Evolutionary conservation across 768 basidiomycete species (phyloP).

Genomic region (Galerina sulciceps): DNA sequence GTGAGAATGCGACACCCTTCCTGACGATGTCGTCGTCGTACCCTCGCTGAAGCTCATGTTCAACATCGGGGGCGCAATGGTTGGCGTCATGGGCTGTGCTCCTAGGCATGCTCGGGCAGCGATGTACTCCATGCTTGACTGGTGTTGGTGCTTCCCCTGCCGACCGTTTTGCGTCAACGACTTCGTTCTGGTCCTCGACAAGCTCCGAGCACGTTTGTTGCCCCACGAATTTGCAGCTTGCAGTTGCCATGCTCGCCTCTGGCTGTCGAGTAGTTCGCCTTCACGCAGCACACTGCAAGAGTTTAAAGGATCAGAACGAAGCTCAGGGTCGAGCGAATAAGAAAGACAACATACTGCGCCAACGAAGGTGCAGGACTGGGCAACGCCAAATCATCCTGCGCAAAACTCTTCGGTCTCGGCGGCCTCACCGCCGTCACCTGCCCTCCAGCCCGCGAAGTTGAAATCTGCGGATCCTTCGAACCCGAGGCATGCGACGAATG

Average conservation of each 20-base stretch:
- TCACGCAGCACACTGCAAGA: slow-evolving; percentile 67
- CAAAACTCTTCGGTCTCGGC: slow-evolving; percentile 60
- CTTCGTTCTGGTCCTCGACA: slow-evolving; percentile 68
- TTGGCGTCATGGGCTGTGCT: slow-evolving; percentile 60
- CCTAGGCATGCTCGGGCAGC: slow-evolving; percentile 71
- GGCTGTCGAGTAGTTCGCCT: slow-evolving; percentile 58
- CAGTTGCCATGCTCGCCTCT: slow-evolving; percentile 69
- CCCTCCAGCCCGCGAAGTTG: neutral
- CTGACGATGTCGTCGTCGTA: slow-evolving; percentile 10
- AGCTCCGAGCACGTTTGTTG: slow-evolving; percentile 62
- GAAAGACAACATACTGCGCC: slow-evolving; percentile 39
- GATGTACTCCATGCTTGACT: slow-evolving; percentile 58
- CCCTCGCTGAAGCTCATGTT: slow-evolving; percentile 24
- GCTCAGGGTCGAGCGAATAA: neutral
- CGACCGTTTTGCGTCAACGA: slow-evolving; percentile 48
- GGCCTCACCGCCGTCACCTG: slow-evolving; percentile 20
- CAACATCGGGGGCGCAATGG: slow-evolving; percentile 25
- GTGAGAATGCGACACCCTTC: slow-evolving; percentile 35
- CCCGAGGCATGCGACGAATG: slow-evolving; percentile 5
- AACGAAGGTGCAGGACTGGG: slow-evolving; percentile 67
- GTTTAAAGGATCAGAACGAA: neutral
- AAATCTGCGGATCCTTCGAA: slow-evolving; percentile 2
- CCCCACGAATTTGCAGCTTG: slow-evolving; percentile 68
- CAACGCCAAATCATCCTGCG: slow-evolving; percentile 60
- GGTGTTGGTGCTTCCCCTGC: slow-evolving; percentile 23